Percentiles rank a stretch among this genome's conserved stretches.
Conservation (phyloP, 805 yeast genomes). For the Saccharomyces eubayanus region DNA sequence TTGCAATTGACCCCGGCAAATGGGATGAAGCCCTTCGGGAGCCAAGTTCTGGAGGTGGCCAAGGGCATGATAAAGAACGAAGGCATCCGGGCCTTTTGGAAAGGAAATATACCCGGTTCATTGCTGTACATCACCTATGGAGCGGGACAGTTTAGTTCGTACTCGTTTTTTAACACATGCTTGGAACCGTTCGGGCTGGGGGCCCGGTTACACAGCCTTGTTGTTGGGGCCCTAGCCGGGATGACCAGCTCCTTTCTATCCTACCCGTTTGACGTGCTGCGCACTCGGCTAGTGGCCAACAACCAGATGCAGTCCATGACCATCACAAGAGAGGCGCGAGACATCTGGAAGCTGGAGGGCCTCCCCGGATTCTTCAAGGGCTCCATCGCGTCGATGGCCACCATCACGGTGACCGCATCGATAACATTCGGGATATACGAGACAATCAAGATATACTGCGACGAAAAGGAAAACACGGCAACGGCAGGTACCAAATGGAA, state of each 20-base stretch:
- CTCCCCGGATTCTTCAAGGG: constrained; percentile 43
- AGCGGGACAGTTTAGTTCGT: constrained; percentile 71
- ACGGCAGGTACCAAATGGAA: constrained; percentile 6
- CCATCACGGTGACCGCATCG: constrained; percentile 67
- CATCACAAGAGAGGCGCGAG: constrained; percentile 22
- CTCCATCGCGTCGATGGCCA: constrained; percentile 41
- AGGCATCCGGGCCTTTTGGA: constrained; percentile 79
- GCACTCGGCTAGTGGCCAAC: constrained; percentile 80
- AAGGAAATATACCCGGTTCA: constrained; percentile 91
- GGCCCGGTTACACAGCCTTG: constrained; percentile 30
- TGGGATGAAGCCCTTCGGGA: not conserved
- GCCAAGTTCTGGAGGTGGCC: constrained; percentile 28
- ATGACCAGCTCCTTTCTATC: constrained; percentile 60
- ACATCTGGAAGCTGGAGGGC: constrained; percentile 37
- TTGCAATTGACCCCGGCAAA: constrained; percentile 13
- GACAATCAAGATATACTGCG: constrained; percentile 32
- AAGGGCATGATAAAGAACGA: constrained; percentile 46
- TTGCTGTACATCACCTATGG: constrained; percentile 80
- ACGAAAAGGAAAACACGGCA: constrained; percentile 21
- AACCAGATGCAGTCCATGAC: constrained; percentile 19
- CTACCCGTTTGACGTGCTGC: constrained; percentile 83
- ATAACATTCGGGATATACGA: constrained; percentile 67
- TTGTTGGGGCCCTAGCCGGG: constrained; percentile 77
- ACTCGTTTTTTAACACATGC: constrained; percentile 43
- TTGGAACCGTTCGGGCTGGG: constrained; percentile 9